Evolutionary conservation across 2,329 filamentous ascomycete species (phyloP).

Genomic region (Cordyceps cicadae): DNA sequence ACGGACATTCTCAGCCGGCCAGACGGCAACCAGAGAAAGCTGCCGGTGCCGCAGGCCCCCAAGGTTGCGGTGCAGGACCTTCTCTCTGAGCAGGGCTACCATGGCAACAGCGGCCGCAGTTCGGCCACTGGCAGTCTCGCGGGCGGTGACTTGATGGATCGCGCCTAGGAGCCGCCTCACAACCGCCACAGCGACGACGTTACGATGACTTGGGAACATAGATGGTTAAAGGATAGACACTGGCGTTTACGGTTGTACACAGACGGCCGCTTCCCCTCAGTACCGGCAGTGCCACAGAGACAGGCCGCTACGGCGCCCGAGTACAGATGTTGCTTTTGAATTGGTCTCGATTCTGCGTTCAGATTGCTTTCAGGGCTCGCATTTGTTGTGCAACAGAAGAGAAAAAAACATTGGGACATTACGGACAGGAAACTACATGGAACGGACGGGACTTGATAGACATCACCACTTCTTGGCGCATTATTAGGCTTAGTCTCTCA

Average conservation of each 20-base stretch:
- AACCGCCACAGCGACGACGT: constrained; percentile 26
- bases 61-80: constrained; percentile 85
- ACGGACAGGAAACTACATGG: constrained; percentile 2
- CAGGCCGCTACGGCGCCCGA: background rate
- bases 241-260: constrained; percentile 26
- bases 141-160: constrained; percentile 59
- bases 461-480: constrained; percentile 17
- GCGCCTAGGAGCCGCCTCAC: constrained; percentile 28
- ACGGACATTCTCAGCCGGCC: constrained; percentile 87
- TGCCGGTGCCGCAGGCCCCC: constrained; percentile 84
- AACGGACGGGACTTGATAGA: constrained; percentile 14
- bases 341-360: background rate
- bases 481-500: constrained; percentile 2
- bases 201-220: constrained; percentile 33
- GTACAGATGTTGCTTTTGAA: constrained; percentile 6
- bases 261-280: background rate
- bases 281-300: background rate
- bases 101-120: constrained; percentile 61
- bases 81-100: constrained; percentile 58
- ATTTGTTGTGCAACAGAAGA: constrained; percentile 1
- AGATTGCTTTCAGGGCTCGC: background rate
- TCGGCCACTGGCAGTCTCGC: constrained; percentile 71
- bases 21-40: constrained; percentile 80
- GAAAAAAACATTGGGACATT: constrained; percentile 4
- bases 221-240: constrained; percentile 29